Evolutionary conservation across 2,329 filamentous ascomycete species (phyloP), one percentile per base, ranked within the genome.

Genomic region (Aspergillus proliferans): DNA sequence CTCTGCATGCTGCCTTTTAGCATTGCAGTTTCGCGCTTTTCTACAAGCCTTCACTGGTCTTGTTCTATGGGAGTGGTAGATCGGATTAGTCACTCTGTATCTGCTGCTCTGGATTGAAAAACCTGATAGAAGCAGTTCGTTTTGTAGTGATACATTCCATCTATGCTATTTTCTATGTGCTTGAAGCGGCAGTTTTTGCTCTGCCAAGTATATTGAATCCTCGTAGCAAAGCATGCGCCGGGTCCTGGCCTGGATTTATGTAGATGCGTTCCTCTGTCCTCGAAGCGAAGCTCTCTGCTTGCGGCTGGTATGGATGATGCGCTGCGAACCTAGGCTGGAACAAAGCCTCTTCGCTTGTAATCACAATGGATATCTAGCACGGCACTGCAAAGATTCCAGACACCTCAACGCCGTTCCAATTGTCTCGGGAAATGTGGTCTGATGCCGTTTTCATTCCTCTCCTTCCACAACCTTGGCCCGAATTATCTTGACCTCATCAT

Each of bases 81-180:
- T 72, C 59, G 70, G 81, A 71, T 60, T 60, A 64, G 69, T 81
- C 85, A 77, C 82, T 84, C 84, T 84, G 86, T 89, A 89, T 89
- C 86, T 89, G 84, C 86, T 87, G 83, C 85, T 84, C 84, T 87
- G 79, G 85, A 89, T 84, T 30, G 71, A 61, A 58, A 52, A 65
- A 75, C 76, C 76, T 88, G 86, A 88, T 81, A 82, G 83, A 83
- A 74, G 85, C 83, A 77, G 86, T 85, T 89, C 86, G 86, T 76
- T 65, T 65, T 83, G 83, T 65, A 83, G 83, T 80, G 84, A 83
- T 80, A 88, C 84, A 88, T 69, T 65, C 56, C 59, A 57, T 50
- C 57, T 30, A 53, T 58, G 54, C 42, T 58, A 54, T 49, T 36
- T 41, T 34, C 44, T 46, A 47, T 46, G 30, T 48, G 43, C 47